Evolutionary conservation across 495 filamentous ascomycete species (phyloP).

Genomic region (Echria macrotheca): DNA sequence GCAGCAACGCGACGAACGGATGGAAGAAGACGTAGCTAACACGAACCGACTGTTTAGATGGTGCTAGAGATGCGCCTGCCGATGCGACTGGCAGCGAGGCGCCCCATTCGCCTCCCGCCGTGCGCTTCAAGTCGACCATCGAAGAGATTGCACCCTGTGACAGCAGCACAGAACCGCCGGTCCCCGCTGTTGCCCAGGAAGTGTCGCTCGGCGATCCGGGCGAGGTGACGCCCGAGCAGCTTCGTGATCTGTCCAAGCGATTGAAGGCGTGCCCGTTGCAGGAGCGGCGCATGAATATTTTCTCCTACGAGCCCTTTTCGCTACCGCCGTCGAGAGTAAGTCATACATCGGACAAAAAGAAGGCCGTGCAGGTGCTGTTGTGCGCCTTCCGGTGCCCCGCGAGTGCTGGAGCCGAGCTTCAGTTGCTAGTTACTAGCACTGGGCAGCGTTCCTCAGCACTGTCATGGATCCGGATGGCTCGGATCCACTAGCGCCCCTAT

Average conservation of each 20-base stretch:
- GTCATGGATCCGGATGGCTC: not conserved
- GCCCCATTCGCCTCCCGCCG: slow-evolving; percentile 39
- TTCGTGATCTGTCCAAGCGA: slow-evolving; percentile 65
- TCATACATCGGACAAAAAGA: slow-evolving; percentile 19
- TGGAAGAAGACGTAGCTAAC: slow-evolving; percentile 10
- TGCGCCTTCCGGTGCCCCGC: too few relatives aligned
- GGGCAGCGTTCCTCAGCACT: too few relatives aligned
- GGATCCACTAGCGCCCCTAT: not conserved
- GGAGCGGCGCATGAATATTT: slow-evolving; percentile 74
- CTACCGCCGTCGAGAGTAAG: slow-evolving; percentile 80
- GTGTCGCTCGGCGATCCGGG: slow-evolving; percentile 26
- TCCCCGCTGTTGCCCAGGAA: slow-evolving; percentile 12
- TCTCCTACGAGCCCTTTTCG: slow-evolving; percentile 80
- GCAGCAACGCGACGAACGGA: too few relatives aligned
- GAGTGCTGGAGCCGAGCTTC: too few relatives aligned
- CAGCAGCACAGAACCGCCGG: slow-evolving; percentile 20
- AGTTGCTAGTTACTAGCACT: too few relatives aligned
- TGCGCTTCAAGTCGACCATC: slow-evolving; percentile 72
- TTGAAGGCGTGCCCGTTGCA: slow-evolving; percentile 71
- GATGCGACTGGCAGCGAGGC: slow-evolving; percentile 1
- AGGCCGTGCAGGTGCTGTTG: too few relatives aligned
- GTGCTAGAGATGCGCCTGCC: not conserved
- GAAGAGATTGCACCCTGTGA: slow-evolving; percentile 67
- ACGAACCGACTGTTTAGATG: too few relatives aligned
- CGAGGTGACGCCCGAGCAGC: slow-evolving; percentile 51